Evolutionary conservation across 352 stramenopile genomes (phyloP).

Genomic region (Globisporangium uncinulatum): DNA sequence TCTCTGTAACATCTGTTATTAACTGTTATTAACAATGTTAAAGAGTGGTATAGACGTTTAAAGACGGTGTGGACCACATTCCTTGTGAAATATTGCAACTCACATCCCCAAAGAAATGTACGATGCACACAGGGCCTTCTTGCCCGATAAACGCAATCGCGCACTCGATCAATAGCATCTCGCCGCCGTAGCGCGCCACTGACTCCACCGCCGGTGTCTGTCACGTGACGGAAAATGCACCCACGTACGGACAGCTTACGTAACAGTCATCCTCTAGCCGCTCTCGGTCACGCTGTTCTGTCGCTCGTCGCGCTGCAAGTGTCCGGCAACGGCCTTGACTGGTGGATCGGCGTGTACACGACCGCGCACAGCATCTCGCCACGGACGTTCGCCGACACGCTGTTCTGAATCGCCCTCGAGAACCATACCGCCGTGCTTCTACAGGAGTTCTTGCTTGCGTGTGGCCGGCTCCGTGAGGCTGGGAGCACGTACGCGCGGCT

Average conservation of each 20-base stretch:
- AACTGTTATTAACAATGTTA: too few species aligned
- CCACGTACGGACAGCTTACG: slow-evolving; percentile 63
- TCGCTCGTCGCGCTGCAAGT: slow-evolving; percentile 67
- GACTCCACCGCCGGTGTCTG: too few species aligned
- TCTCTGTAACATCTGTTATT: too few species aligned
- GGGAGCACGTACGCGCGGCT: slow-evolving; percentile 53
- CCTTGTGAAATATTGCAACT: too few species aligned
- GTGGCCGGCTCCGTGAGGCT: slow-evolving; percentile 66
- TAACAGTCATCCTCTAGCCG: slow-evolving; percentile 33
- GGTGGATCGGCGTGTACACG: slow-evolving; percentile 82
- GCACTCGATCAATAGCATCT: too few species aligned
- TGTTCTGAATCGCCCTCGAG: slow-evolving; percentile 56
- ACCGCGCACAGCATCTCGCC: slow-evolving; percentile 47
- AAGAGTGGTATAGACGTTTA: too few species aligned
- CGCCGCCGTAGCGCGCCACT: too few species aligned
- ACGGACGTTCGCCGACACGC: slow-evolving; percentile 39
- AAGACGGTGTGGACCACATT: too few species aligned
- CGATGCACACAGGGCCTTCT: too few species aligned
- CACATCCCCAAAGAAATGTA: too few species aligned
- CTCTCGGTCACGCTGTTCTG: slow-evolving; percentile 47
- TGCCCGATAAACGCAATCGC: too few species aligned
- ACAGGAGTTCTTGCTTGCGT: slow-evolving; percentile 85
- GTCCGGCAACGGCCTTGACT: slow-evolving; percentile 72
- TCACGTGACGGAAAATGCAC: too few species aligned
- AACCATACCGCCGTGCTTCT: slow-evolving; percentile 67